Percentiles rank a stretch among this genome's conserved stretches.
Conservation (phyloP, 345 rosid genomes). For the Hibiscus mutabilis region DNA sequence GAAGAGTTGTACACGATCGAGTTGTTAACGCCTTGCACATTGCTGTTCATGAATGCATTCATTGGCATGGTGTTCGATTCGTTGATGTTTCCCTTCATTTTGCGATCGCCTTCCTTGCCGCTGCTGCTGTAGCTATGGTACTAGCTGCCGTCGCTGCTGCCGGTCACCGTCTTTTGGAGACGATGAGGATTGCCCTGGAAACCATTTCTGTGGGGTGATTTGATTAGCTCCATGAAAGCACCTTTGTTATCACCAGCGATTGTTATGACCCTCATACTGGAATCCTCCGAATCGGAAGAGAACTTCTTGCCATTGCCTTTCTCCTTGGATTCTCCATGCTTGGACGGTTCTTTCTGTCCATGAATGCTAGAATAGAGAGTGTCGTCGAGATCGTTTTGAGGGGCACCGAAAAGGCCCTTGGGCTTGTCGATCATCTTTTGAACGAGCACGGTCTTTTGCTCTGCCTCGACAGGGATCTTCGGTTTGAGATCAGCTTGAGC, state of each 20-base stretch:
- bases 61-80: conserved; percentile 28
- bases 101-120: conserved; percentile 32
- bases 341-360: conserved; percentile 10
- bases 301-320: conserved; percentile 30
- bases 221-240: conserved; percentile 68
- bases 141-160: conserved; percentile 22
- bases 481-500: conserved; percentile 27
- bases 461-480: conserved; percentile 39
- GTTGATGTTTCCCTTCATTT: conserved; percentile 24
- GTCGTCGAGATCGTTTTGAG: conserved; percentile 13
- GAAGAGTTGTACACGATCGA: conserved; percentile 63
- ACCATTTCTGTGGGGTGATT: conserved; percentile 33
- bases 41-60: conserved; percentile 67
- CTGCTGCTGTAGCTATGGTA: conserved; percentile 34
- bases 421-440: conserved; percentile 39
- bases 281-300: conserved; percentile 35
- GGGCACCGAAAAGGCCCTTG: conserved; percentile 3
- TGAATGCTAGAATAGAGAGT: background rate
- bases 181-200: conserved; percentile 20
- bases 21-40: conserved; percentile 84
- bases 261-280: conserved; percentile 52
- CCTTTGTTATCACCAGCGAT: conserved; percentile 92
- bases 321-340: conserved; percentile 11
- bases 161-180: conserved; percentile 23
- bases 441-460: conserved; percentile 61